Evolutionary conservation across 2,329 filamentous ascomycete genomes (phyloP).

Genomic region (Parafenestella ontariensis): DNA sequence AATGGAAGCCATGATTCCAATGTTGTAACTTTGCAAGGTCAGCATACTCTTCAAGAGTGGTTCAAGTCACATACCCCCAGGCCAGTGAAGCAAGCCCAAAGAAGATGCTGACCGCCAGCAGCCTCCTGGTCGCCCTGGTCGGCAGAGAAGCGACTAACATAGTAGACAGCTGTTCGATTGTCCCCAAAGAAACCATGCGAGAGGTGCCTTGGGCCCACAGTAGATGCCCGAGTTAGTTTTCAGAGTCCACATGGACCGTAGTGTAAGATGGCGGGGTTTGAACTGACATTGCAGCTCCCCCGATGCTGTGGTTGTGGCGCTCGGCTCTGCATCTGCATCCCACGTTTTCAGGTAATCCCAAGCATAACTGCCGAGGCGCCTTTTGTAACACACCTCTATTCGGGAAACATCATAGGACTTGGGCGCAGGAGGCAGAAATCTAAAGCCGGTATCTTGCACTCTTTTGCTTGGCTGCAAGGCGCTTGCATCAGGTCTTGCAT

Average conservation of each 20-base stretch:
- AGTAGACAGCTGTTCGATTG: not conserved
- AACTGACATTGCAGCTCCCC: slow-evolving; percentile 10
- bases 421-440: not conserved
- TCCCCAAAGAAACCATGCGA: not conserved
- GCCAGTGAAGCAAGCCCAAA: slow-evolving; percentile 64
- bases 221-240: not conserved
- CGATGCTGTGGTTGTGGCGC: slow-evolving; percentile 9
- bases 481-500: too few relatives aligned
- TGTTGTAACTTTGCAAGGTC: slow-evolving; percentile 58
- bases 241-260: not conserved
- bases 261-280: not conserved
- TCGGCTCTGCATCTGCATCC: slow-evolving; percentile 14
- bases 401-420: not conserved
- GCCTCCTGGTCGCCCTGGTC: slow-evolving; percentile 18
- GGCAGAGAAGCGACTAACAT: slow-evolving; percentile 12
- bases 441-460: not conserved
- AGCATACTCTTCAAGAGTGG: not conserved
- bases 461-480: not conserved
- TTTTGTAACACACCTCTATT: not conserved
- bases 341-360: slow-evolving; percentile 17
- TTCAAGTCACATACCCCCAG: slow-evolving; percentile 56
- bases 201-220: not conserved
- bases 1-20: slow-evolving; percentile 64
- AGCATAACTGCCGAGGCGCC: not conserved
- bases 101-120: slow-evolving; percentile 56